phyloP scores from a whole-genome alignment of 2,329 filamentous ascomycete species.

The Talaromyces albobiverticillius region DNA sequence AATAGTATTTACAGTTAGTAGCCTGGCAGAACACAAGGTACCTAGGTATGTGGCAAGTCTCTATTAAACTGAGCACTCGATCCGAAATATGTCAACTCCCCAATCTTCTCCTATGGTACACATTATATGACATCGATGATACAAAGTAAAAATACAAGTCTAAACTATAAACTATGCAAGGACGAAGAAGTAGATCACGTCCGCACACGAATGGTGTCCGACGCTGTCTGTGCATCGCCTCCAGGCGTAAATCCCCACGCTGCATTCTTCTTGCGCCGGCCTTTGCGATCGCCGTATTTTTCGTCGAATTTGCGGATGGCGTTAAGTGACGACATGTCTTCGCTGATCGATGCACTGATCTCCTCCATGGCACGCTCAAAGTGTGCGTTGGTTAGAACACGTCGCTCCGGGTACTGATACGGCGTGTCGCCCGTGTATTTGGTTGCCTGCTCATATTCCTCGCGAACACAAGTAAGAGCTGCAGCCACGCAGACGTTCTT shows the following conservation, averaged over 20 bases:
- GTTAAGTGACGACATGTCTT: slow-evolving; percentile 84
- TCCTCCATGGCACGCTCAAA: slow-evolving; percentile 84
- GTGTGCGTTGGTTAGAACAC: slow-evolving; percentile 65
- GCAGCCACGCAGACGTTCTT: slow-evolving; percentile 52
- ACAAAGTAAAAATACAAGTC: slow-evolving; percentile 10
- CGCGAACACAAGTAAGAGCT: slow-evolving; percentile 48
- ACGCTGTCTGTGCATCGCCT: slow-evolving; percentile 26
- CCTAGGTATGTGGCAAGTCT: not conserved
- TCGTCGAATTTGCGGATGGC: slow-evolving; percentile 95
- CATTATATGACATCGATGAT: not conserved
- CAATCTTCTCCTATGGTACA: not conserved
- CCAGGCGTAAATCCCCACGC: slow-evolving; percentile 51
- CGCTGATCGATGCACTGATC: slow-evolving; percentile 87
- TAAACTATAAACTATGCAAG: not conserved
- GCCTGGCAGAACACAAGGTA: not conserved
- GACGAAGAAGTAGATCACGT: too few species aligned
- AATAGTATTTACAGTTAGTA: not conserved
- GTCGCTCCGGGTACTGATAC: slow-evolving; percentile 65
- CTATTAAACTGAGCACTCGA: not conserved
- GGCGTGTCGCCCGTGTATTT: slow-evolving; percentile 35
- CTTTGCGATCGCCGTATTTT: slow-evolving; percentile 80
- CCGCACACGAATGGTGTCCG: slow-evolving; percentile 42
- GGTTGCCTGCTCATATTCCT: slow-evolving; percentile 43
- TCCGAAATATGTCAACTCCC: not conserved
- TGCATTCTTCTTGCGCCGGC: slow-evolving; percentile 58